These are phyloP conservation scores for Cryptococcus sp. DNA, from an alignment of 1,284 basidiomycete genomes.

Conservation along the genomic window DNA sequence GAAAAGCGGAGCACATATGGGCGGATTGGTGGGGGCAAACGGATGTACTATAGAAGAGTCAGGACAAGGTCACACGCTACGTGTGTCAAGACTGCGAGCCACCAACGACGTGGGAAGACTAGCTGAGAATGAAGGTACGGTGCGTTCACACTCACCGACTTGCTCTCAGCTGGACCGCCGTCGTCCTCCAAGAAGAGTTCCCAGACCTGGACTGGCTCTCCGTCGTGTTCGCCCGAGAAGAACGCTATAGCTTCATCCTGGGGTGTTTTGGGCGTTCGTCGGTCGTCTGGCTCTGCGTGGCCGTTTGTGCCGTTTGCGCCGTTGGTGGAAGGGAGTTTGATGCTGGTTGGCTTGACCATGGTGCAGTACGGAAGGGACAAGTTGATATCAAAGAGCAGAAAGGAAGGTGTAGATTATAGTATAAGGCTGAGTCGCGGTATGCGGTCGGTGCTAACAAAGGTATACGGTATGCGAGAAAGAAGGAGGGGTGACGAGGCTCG, in stretches of 20 bases:
- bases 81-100: too few species aligned
- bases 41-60: conserved; percentile 70
- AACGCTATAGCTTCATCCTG: conserved; percentile 88
- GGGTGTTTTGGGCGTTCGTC: conserved; percentile 71
- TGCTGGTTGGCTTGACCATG: conserved; percentile 11
- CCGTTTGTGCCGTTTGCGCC: conserved; percentile 1
- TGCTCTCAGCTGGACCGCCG: conserved; percentile 81
- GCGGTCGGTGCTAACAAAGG: too few species aligned
- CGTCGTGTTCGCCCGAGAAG: conserved; percentile 63
- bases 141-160: conserved; percentile 63
- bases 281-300: not conserved
- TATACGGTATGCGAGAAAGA: too few species aligned
- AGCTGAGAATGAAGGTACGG: too few species aligned
- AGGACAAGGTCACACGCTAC: too few species aligned
- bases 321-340: conserved; percentile 11
- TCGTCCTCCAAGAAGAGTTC: conserved; percentile 82
- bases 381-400: not conserved
- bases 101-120: too few species aligned
- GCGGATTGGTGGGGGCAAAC: conserved; percentile 82
- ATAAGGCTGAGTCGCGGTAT: not conserved
- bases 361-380: conserved; percentile 1
- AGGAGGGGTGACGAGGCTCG: too few species aligned
- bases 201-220: conserved; percentile 74
- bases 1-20: conserved; percentile 89
- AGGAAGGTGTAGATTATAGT: not conserved